Evolutionary conservation across 1,284 basidiomycete genomes (phyloP).

Genomic region (Rhizoctonia solani): DNA sequence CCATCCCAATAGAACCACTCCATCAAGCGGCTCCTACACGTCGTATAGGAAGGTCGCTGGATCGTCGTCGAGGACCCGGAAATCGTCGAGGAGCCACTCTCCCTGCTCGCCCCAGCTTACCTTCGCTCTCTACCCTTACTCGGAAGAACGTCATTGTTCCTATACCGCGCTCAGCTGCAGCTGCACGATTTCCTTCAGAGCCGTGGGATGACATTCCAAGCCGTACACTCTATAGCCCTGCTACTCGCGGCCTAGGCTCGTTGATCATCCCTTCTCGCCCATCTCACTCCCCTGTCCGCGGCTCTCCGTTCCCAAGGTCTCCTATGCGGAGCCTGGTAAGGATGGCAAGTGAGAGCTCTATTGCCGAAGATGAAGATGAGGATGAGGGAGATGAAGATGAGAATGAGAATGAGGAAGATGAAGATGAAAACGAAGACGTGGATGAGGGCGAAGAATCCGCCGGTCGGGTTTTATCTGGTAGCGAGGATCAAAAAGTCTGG

Average conservation of each 20-base stretch:
- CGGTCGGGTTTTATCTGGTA: not conserved
- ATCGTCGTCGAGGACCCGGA: not conserved
- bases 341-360: conserved; percentile 19
- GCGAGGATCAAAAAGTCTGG: conserved; percentile 8
- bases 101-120: conserved; percentile 33
- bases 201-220: conserved; percentile 37
- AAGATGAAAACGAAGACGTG: conserved; percentile 3
- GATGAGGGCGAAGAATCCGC: conserved; percentile 1
- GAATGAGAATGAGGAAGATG: conserved; percentile 5
- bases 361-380: conserved; percentile 29
- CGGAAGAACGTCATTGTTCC: conserved; percentile 37
- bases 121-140: conserved; percentile 38
- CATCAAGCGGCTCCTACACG: conserved; percentile 6
- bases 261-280: conserved; percentile 9
- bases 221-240: not conserved
- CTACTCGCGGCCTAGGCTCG: conserved; percentile 25
- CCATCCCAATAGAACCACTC: conserved; percentile 25
- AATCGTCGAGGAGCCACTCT: conserved; percentile 17
- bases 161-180: conserved; percentile 32
- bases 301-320: conserved; percentile 4
- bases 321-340: conserved; percentile 12
- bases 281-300: conserved; percentile 4
- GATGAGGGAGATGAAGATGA: conserved; percentile 2
- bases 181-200: conserved; percentile 38
- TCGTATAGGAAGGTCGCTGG: conserved; percentile 5